Base-by-base conservation (phyloP, 352 stramenopile genomes). In the Phytophthora megakarya region DNA sequence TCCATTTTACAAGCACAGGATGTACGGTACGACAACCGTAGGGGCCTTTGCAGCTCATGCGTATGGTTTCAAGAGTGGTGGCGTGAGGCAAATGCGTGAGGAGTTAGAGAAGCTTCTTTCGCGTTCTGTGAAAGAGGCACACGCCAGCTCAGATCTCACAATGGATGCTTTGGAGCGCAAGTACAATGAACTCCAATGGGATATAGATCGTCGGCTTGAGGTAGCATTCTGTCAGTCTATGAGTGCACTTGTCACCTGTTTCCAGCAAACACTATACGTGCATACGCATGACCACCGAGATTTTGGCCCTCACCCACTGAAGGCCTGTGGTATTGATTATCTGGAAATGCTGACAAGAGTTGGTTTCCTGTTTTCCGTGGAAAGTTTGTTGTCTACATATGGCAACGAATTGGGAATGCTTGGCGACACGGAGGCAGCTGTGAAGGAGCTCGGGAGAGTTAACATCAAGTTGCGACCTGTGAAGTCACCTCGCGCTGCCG, bases 341-440 rank as follows among this genome's bases (percentile, higher is more conserved):
- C 46, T 93, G 38, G 85, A 92, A 67, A 84, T 89, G 76, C 68
- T 84, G 16, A 84, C 72, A 11, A 69, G 68, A 47, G 60, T 91
- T 33, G 87, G 87, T 1, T 95, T 94, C 40, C 65, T 95, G 3
- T 93, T 95, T 44, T 92, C 80, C 2, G 84, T 94, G 10, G 87
- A 95, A 62, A 93, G 83, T 38, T 61, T 95, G 18, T 45, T 95
- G n/a, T 94, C 85, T 1, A 95, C 87, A 13, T 92, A 93, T 58
- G 86, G 84, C 26, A 91, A 93, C 30, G 87, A 95, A 51, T 69
- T 87, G 13, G 87, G 87, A 4, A 95, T 95, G 85, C 68, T 95
- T 8, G 87, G 85, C 3, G 87, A 95, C 64, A 94, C 90, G 49
- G 85, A 93, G 10, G 85, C 81, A 11, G 87, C 87, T 11, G 81